A percentile compares a stretch with the other conserved stretches of the same genome.
Evolutionary conservation across 73 alveolate species (phyloP).

Genomic region (Symbiodinium natans): DNA sequence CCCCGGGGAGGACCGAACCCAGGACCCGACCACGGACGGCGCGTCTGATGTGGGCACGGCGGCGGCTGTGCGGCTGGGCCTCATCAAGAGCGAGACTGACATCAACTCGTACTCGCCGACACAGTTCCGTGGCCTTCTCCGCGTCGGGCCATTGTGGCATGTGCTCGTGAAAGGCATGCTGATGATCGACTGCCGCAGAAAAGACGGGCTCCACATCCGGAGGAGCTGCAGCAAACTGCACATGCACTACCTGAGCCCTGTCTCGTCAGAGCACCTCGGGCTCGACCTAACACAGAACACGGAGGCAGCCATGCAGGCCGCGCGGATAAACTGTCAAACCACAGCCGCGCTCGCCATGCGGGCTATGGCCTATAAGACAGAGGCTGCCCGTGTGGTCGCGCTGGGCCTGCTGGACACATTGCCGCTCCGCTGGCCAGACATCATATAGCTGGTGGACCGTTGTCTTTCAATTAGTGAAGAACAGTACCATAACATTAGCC

Average conservation of each 20-base stretch:
- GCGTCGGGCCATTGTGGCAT: neutral
- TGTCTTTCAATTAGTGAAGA: no score
- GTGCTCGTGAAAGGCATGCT: neutral
- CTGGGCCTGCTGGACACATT: neutral
- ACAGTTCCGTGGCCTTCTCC: neutral
- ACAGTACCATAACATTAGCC: no score
- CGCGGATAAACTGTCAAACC: neutral
- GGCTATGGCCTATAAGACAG: neutral
- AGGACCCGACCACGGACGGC: neutral
- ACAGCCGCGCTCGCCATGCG: neutral
- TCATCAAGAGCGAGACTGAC: neutral
- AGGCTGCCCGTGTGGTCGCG: neutral
- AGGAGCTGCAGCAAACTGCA: neutral
- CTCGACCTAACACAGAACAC: neutral
- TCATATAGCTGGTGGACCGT: no score
- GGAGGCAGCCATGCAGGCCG: neutral
- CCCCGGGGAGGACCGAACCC: neutral
- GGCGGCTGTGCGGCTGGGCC: neutral
- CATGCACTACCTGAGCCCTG: no score
- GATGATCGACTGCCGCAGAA: neutral
- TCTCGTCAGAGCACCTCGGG: neutral
- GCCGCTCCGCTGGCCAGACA: no score
- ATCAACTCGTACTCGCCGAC: neutral
- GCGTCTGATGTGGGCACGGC: neutral
- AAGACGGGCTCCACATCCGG: neutral